Conservation (phyloP, 495 filamentous ascomycete species). For the Penicillium crystallinum region DNA sequence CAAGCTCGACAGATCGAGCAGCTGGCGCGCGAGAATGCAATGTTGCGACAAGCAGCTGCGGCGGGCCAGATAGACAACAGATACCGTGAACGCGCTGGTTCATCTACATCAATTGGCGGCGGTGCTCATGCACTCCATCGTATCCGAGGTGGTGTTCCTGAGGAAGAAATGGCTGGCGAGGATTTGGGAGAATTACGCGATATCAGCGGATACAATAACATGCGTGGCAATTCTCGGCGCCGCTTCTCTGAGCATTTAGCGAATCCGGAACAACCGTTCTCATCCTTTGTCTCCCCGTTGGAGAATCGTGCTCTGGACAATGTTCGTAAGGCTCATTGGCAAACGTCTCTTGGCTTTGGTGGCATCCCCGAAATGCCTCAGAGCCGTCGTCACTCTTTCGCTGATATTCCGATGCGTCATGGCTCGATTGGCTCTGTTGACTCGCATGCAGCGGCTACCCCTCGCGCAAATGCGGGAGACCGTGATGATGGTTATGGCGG, state of each 20-base stretch:
- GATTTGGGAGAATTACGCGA: constrained; percentile 62
- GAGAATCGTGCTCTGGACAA: constrained; percentile 74
- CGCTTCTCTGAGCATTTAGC: constrained; percentile 61
- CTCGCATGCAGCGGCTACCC: constrained; percentile 25
- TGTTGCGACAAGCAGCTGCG: constrained; percentile 57
- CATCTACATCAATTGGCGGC: constrained; percentile 46
- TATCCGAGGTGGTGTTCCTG: constrained; percentile 58
- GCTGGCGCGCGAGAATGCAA: constrained; percentile 66
- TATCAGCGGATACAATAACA: constrained; percentile 42
- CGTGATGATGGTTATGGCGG: constrained; percentile 37
- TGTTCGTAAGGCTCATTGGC: constrained; percentile 80
- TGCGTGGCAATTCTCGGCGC: constrained; percentile 44
- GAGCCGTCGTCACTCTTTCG: constrained; percentile 94
- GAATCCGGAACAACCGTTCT: constrained; percentile 48
- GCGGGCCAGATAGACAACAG: constrained; percentile 56
- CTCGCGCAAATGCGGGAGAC: constrained; percentile 30
- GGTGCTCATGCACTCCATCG: constrained; percentile 54
- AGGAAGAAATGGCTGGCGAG: constrained; percentile 68
- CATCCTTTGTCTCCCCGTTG: constrained; percentile 45
- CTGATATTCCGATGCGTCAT: constrained; percentile 71
- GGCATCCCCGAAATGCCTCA: constrained; percentile 67
- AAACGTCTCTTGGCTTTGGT: constrained; percentile 77
- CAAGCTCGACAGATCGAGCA: constrained; percentile 68
- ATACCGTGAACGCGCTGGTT: constrained; percentile 57
- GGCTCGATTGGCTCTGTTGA: constrained; percentile 64